These are phyloP conservation scores for Periconia macrospinosa DNA, from an alignment of 2,329 filamentous ascomycete genomes.

Conservation along the genomic window DNA sequence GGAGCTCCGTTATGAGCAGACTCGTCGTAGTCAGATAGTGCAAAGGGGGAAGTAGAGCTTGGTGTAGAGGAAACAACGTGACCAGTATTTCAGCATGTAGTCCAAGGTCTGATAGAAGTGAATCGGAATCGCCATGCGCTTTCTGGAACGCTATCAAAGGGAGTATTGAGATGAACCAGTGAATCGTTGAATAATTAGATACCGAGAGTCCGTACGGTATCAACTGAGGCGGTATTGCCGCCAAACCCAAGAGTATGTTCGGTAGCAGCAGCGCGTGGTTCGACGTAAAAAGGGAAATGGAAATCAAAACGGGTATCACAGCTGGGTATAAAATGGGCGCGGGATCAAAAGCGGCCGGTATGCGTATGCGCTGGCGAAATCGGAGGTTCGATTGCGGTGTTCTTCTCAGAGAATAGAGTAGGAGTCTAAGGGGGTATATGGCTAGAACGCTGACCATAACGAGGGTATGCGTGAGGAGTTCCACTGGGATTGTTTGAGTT, in stretches of 20 bases:
- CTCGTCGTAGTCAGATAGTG: conserved; percentile 86
- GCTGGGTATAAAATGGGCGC: conserved; percentile 88
- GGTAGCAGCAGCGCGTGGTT: conserved; percentile 67
- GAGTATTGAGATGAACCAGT: conserved; percentile 76
- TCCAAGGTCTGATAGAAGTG: conserved; percentile 35
- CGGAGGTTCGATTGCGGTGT: conserved; percentile 27
- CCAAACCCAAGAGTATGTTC: conserved; percentile 80
- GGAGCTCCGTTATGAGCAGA: conserved; percentile 81
- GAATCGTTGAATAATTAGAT: conserved; percentile 65
- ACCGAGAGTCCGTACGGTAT: conserved; percentile 65
- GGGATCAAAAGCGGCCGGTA: conserved; percentile 84
- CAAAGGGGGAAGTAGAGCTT: conserved; percentile 71
- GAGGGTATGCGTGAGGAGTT: conserved; percentile 44
- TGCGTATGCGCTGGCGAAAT: conserved; percentile 53
- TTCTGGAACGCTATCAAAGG: conserved; percentile 63
- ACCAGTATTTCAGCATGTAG: conserved; percentile 62
- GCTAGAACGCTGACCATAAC: conserved; percentile 33
- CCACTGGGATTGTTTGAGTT: conserved; percentile 33
- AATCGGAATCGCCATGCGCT: conserved; percentile 21
- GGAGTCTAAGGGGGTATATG: conserved; percentile 44
- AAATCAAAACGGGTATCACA: conserved; percentile 73
- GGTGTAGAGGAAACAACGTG: conserved; percentile 81
- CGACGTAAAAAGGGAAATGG: conserved; percentile 69
- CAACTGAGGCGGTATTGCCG: conserved; percentile 72
- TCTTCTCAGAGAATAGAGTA: conserved; percentile 33